Evolutionary conservation across 1,139 yeast species (phyloP).

Genomic region (Debaryomyces robertsiae): DNA sequence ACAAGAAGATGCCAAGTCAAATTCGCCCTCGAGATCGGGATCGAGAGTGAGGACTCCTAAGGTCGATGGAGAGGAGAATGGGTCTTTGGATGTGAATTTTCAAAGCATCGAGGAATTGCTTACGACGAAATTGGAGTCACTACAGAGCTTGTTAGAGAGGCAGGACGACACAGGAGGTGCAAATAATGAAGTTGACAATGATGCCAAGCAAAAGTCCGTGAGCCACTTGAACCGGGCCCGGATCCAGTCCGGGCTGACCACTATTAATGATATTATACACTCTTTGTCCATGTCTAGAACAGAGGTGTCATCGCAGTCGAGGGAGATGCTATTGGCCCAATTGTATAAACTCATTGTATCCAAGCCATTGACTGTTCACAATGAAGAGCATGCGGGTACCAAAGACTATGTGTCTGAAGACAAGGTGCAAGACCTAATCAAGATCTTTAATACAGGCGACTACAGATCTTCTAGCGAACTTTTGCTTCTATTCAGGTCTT

Average conservation of each 20-base stretch:
- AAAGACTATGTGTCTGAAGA: slow-evolving; percentile 39
- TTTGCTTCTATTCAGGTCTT: slow-evolving; percentile 43
- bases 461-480: slow-evolving; percentile 48
- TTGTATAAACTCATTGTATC: slow-evolving; percentile 49
- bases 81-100: slow-evolving; percentile 42
- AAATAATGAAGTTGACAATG: slow-evolving; percentile 18
- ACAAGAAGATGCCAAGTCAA: slow-evolving; percentile 23
- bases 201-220: slow-evolving; percentile 36
- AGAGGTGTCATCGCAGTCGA: slow-evolving; percentile 49
- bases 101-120: slow-evolving; percentile 45
- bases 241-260: slow-evolving; percentile 40
- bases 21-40: slow-evolving; percentile 37
- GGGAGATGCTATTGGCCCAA: slow-evolving; percentile 55
- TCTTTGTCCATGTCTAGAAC: slow-evolving; percentile 45
- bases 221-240: slow-evolving; percentile 35
- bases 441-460: slow-evolving; percentile 33
- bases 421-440: slow-evolving; percentile 36
- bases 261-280: slow-evolving; percentile 42
- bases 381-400: slow-evolving; percentile 40
- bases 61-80: slow-evolving; percentile 48
- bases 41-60: slow-evolving; percentile 48
- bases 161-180: slow-evolving; percentile 12
- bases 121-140: slow-evolving; percentile 37
- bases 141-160: slow-evolving; percentile 25
- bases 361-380: slow-evolving; percentile 42